Conservation (phyloP, 2,329 filamentous ascomycete genomes). For the Cladosporium sp. region DNA sequence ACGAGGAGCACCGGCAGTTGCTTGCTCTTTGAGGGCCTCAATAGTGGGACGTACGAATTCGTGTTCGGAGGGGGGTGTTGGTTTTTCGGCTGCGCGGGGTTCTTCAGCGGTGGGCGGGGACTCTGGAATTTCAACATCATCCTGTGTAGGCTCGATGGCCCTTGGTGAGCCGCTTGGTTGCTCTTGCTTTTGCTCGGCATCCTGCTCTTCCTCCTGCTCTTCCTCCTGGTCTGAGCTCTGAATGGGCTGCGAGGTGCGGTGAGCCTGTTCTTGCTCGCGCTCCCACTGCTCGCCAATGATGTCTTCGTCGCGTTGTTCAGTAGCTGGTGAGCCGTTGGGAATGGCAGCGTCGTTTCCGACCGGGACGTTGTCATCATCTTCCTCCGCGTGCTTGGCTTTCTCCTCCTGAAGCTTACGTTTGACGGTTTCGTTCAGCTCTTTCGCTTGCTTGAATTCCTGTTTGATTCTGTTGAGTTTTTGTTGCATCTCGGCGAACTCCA, state of each 20-base stretch:
- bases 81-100: background rate
- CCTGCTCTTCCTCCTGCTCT: no score
- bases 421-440: no score
- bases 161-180: no score
- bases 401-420: background rate
- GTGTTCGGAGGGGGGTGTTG: background rate
- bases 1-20: background rate
- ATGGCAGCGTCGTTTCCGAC: no score
- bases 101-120: background rate
- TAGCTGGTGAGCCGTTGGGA: no score
- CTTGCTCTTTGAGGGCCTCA: background rate
- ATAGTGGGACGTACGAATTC: no score
- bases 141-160: no score
- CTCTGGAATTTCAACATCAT: background rate
- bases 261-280: background rate
- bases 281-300: conserved; percentile 1
- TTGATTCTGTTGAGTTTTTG: background rate
- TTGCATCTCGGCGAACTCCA: background rate
- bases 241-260: background rate
- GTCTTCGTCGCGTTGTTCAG: background rate
- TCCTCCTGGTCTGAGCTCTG: no score
- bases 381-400: background rate
- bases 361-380: no score
- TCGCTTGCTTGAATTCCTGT: background rate
- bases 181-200: no score